phyloP scores from a whole-genome alignment of 306 rosid genomes.

The Ormosia emarginata region DNA sequence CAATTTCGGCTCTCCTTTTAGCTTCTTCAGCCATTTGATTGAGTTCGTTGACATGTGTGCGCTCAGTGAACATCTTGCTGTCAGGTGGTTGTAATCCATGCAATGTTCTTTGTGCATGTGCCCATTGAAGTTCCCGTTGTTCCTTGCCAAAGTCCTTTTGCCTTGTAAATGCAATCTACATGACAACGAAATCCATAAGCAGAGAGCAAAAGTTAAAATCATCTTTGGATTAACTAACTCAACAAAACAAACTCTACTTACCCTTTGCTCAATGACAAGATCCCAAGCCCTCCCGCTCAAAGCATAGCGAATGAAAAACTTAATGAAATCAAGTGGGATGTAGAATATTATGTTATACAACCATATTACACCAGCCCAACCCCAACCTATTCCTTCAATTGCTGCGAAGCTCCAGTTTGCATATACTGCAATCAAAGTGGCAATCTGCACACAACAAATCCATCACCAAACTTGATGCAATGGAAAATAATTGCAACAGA shows the following conservation, averaged over 20 bases:
- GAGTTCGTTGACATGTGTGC: slow-evolving; percentile 80
- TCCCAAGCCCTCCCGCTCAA: slow-evolving; percentile 98
- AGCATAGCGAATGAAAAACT: slow-evolving; percentile 84
- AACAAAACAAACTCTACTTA: slow-evolving; percentile 34
- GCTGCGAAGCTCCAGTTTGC: slow-evolving; percentile 96
- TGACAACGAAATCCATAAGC: slow-evolving; percentile 17
- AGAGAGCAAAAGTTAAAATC: not conserved
- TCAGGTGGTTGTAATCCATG: slow-evolving; percentile 91
- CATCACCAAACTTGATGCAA: slow-evolving; percentile 1
- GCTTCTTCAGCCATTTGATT: slow-evolving; percentile 99
- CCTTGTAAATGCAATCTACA: slow-evolving; percentile 95
- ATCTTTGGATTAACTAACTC: not conserved
- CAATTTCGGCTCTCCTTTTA: slow-evolving; percentile 95
- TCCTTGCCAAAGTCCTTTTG: slow-evolving; percentile 99
- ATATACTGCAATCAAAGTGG: slow-evolving; percentile 90
- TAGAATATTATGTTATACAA: slow-evolving; percentile 81
- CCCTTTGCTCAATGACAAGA: slow-evolving; percentile 97
- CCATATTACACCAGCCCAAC: slow-evolving; percentile 99
- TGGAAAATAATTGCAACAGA: not conserved
- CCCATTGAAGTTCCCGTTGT: slow-evolving; percentile 98
- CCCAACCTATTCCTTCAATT: slow-evolving; percentile 98
- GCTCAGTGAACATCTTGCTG: slow-evolving; percentile 75
- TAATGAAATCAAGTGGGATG: slow-evolving; percentile 83
- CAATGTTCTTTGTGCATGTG: slow-evolving; percentile 93
- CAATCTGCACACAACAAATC: slow-evolving; percentile 55